Base-by-base conservation (phyloP, 2,329 filamentous ascomycete genomes). In the Ramularia collo-cygni region DNA sequence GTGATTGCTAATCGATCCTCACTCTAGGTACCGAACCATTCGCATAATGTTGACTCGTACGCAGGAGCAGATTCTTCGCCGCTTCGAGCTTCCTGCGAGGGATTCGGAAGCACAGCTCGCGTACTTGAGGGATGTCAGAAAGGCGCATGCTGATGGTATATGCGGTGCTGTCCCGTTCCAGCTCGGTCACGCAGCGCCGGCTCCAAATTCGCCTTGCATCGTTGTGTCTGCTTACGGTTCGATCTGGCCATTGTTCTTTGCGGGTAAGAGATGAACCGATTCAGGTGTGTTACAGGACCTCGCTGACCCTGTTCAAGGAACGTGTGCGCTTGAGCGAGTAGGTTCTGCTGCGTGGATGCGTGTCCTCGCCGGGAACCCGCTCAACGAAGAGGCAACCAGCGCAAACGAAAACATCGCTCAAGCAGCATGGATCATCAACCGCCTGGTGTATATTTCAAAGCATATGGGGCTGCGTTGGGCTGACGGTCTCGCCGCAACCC, bases 161-260 rank as follows among this genome's bases (percentile, higher is more conserved):
- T 60, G 57, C 36, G 43, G 46, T 8, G 47, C 47, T 10, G 45
- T 55, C 2, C 57, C 57, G 1, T 32, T 42, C 6, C 38, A 46
- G n/a, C 48, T 60, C 4, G 57, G 57, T 13, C 56, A 59, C 26
- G 52, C 48, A 2, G 21, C 35, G 3, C 50, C 52, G 4, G 47
- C 42, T n/a, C 44, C 30, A 35, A 55, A 52, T 19, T 51, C 48
- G 2, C 46, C 43, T 2, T 52, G 51, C 35, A 43, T 55, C 2
- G 44, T 60, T 14, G 44, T 57, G n/a, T 52, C 48, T 8, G 55
- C 56, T 1, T 60, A 60, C 42, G 42, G 38, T 7, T 45, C 50
- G 13, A 53, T 60, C 24, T 60, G 57, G 57, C 57, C 57, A 1
- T 42, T 60, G 7, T 60, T 59, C 55, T 60, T 60, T 43, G 57